Base-by-base conservation (phyloP, 371 early-diverging fungal species). In the Lichtheimia ornata region DNA sequence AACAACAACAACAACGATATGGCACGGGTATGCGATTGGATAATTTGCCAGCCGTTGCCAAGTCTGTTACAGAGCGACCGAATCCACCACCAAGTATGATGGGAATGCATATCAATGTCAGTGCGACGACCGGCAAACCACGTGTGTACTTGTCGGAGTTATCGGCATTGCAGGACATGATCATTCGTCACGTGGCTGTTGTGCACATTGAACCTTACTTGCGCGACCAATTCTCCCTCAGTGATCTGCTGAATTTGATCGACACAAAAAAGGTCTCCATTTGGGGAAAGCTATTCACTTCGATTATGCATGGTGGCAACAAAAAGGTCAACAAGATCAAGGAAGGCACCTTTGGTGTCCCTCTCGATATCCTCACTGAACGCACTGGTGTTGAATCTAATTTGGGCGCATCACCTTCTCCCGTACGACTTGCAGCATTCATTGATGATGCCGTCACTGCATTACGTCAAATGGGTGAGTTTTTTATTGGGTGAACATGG, bases 281-380 rank as follows among this genome's bases (percentile, higher is more conserved):
- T 24, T 96, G 87, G 94, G 86, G 84, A 40, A 86, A 82, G 55
- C 90, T 85, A 70, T 88, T 88, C 6, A 86, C 77, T 3, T 79
- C 82, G 14, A 74, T 92, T 12, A 86, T 83, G 56, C 70, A 84
- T 1, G 70, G 76, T 20, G 76, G 81, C 50, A 83, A 82, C 61
- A 84, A 85, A 50, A 90, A 90, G 59, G 61, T 22, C 11, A 47
- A 22, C 47, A 47, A 47, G 22, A 47, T 47, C 28, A 70, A 72
- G 68, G 86, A 88, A 67, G 84, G 93, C 35, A 87, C 93, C 0
- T 98, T 98, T 80, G 96, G 97, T 15, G 94, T 94, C 1, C 84
- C 94, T 4, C 72, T 98, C 43, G 96, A 96, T 59, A 65, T 83
- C 1, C 77, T 97, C 9, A 85, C 94, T 7, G 94, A 96, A 62